These are phyloP conservation scores for Hura crepitans DNA, from an alignment of 441 rosid genomes.

Conservation along the genomic window DNA sequence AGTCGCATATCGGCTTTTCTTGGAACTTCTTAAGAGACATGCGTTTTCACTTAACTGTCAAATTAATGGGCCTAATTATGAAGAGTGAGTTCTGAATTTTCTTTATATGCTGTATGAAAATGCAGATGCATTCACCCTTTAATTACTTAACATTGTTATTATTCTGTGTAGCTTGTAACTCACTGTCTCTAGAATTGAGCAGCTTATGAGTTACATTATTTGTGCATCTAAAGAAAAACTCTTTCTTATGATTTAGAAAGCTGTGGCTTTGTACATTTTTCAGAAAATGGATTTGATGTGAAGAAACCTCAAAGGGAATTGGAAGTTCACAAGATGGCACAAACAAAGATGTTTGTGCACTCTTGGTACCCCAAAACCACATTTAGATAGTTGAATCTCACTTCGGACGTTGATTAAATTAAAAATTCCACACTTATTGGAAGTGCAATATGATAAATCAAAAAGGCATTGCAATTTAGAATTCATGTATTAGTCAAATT, in stretches of 20 bases:
- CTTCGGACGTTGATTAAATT: background rate
- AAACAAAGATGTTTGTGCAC: background rate
- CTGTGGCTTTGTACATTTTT: background rate
- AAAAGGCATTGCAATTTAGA: slow-evolving; percentile 4
- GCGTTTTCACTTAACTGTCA: slow-evolving; percentile 55
- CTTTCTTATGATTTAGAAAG: background rate
- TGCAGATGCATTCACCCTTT: background rate
- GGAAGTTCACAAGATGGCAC: too few relatives aligned
- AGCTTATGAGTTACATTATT: background rate
- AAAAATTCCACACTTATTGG: background rate
- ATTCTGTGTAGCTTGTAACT: background rate
- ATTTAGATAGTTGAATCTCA: too few relatives aligned
- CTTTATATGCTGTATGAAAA: slow-evolving; percentile 1
- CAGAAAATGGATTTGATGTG: background rate
- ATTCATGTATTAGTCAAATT: background rate
- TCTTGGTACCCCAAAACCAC: background rate
- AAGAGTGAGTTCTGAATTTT: slow-evolving; percentile 24
- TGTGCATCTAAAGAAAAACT: background rate
- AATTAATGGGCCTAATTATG: slow-evolving; percentile 41
- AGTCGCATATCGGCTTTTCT: slow-evolving; percentile 80
- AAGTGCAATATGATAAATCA: background rate
- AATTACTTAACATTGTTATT: background rate
- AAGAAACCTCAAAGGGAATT: background rate
- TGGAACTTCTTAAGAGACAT: slow-evolving; percentile 85
- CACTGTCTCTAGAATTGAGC: background rate